Conservation (phyloP, 345 rosid genomes). For the Limnanthes douglasii region DNA sequence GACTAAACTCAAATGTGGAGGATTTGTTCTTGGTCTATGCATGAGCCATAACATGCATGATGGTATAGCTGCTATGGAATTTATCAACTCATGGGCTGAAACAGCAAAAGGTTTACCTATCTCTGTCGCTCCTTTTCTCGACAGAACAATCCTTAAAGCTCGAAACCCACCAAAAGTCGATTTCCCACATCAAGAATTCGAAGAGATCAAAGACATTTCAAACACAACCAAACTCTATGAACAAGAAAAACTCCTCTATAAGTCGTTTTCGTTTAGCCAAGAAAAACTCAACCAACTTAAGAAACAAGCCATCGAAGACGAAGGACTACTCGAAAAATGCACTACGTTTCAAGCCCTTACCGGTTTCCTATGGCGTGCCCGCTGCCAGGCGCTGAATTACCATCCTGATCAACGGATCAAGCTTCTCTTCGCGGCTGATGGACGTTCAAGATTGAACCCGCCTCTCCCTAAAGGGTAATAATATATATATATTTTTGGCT, state of each 20-base stretch:
- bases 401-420: constrained; percentile 57
- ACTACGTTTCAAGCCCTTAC: constrained; percentile 68
- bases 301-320: constrained; percentile 26
- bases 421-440: constrained; percentile 79
- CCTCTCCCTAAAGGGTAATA: constrained; percentile 54
- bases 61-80: constrained; percentile 79
- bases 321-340: constrained; percentile 28
- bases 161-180: constrained; percentile 40
- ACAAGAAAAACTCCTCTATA: constrained; percentile 44
- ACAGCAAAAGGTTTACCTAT: constrained; percentile 62
- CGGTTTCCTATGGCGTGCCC: constrained; percentile 67
- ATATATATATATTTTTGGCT: too few relatives aligned
- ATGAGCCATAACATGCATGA: constrained; percentile 84
- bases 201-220: constrained; percentile 52
- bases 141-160: constrained; percentile 42
- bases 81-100: constrained; percentile 78
- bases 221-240: constrained; percentile 39
- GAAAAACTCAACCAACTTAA: constrained; percentile 51
- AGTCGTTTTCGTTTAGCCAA: constrained; percentile 47
- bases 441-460: constrained; percentile 51
- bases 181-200: constrained; percentile 54
- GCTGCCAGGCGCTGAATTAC: constrained; percentile 47
- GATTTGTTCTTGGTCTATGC: constrained; percentile 52
- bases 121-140: constrained; percentile 43
- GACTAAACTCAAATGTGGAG: constrained; percentile 76